phyloP scores from a whole-genome alignment of 192 early-diverging fungal species.

The Coemansia sp. region DNA sequence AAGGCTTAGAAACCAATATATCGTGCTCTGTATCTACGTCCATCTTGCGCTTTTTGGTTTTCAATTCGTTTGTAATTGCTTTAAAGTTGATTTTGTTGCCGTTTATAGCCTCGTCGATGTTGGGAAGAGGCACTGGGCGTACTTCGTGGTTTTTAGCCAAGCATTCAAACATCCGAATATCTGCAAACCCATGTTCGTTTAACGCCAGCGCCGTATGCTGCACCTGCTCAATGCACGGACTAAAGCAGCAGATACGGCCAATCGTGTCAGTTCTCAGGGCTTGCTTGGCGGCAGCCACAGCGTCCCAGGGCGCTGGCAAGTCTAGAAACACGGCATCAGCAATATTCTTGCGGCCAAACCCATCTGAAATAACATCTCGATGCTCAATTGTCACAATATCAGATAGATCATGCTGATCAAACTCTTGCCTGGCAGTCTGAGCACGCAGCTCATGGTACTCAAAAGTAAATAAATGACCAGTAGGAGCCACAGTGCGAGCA shows the following conservation, averaged over 20 bases:
- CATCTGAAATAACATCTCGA: constrained; percentile 74
- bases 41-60: constrained; percentile 40
- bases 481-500: constrained; percentile 80
- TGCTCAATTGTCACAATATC: constrained; percentile 70
- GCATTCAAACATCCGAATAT: constrained; percentile 93
- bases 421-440: constrained; percentile 67
- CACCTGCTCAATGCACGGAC: constrained; percentile 96
- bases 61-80: constrained; percentile 11
- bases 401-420: constrained; percentile 70
- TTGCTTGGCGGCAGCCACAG: constrained; percentile 76
- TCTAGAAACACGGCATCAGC: constrained; percentile 94
- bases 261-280: constrained; percentile 77
- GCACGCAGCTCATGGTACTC: constrained; percentile 88
- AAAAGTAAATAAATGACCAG: constrained; percentile 88
- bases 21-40: constrained; percentile 16
- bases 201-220: constrained; percentile 72
- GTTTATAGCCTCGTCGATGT: constrained; percentile 64
- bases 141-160: constrained; percentile 78
- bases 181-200: constrained; percentile 81
- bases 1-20: constrained; percentile 63
- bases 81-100: constrained; percentile 43
- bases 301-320: constrained; percentile 95
- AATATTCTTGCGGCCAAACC: constrained; percentile 70
- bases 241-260: constrained; percentile 91
- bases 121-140: constrained; percentile 58